Base-by-base conservation (phyloP, 1,139 yeast genomes). In the Zygoascus hellenicus region DNA sequence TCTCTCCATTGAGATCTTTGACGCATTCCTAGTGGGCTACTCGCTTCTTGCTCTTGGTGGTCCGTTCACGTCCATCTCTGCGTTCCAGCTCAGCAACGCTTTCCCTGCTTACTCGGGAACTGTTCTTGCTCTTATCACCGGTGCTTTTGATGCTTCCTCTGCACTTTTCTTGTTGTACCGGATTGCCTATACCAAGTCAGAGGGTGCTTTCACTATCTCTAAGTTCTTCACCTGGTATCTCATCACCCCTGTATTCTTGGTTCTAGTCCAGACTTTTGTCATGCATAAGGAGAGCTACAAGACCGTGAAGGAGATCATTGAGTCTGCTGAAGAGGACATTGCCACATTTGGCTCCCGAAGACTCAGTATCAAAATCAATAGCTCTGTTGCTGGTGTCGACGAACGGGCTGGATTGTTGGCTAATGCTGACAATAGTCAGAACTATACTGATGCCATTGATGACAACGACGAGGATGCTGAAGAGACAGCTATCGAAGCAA, bases 241-340 rank as follows among this genome's bases (percentile, higher is more conserved):
- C 59, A 57, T 78, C 5, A 88, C 88, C 2, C 96, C 97, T 0
- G 48, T 78, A 0, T 84, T 87, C 61, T 87, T 89, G 42, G 66
- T 85, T 10, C 38, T 79, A 1, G 85, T 92, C 56, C 96, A 88
- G 64, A 34, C 83, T 7, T 71, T 80, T 35, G 69, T 89, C 28
- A 88, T 90, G 96, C 97, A 97, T 5, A 68, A 61, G 19, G 76
- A 78, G 43, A 80, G 90, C 1, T 86, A 86, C 66, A 83, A 83
- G 36, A 42, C 46, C n/a, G 45, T 46, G 32, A 42, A 32, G 37
- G 51, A 48, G 22, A 45, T 46, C 45, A 46, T 48, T 3, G 50
- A 46, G 41, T 41, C 30, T 28, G 52, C 64, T 31, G 77, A 76
- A 51, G 81, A 90, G 0, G 76, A 80, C 1, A 77, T 77, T 55